phyloP scores from a whole-genome alignment of 768 basidiomycete genomes.

The Pseudohyphozyma bogoriensis region DNA sequence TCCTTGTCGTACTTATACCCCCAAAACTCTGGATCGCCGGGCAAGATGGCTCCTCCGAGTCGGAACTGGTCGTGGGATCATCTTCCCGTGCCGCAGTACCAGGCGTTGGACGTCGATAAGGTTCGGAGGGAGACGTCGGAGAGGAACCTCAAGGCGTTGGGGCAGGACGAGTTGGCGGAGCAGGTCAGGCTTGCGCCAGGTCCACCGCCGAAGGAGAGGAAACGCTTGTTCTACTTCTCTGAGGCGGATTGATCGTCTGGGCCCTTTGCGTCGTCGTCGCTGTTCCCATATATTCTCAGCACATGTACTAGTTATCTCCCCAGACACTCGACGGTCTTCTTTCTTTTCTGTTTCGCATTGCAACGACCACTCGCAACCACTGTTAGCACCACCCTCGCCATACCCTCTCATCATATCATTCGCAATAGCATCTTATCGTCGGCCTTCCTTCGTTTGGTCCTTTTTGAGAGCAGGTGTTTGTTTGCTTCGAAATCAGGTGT shows the following conservation, averaged over 20 bases:
- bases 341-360: too few species aligned
- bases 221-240: slow-evolving; percentile 8
- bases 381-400: too few species aligned
- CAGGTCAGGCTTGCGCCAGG: not conserved
- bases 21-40: not conserved
- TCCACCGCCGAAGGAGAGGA: not conserved
- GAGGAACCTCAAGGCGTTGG: not conserved
- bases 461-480: too few species aligned
- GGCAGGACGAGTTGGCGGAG: not conserved
- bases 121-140: not conserved
- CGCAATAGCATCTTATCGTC: too few species aligned
- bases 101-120: slow-evolving; percentile 1
- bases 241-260: not conserved
- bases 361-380: too few species aligned
- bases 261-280: too few species aligned
- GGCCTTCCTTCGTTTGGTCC: too few species aligned
- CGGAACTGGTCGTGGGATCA: not conserved
- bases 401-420: too few species aligned
- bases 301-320: too few species aligned
- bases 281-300: too few species aligned
- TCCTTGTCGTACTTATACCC: slow-evolving; percentile 4
- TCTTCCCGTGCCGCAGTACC: not conserved
- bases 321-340: too few species aligned
- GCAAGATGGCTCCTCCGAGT: not conserved
- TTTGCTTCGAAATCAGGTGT: too few species aligned